Conservation (phyloP, 768 basidiomycete genomes). For the Panaeolus papilionaceus region DNA sequence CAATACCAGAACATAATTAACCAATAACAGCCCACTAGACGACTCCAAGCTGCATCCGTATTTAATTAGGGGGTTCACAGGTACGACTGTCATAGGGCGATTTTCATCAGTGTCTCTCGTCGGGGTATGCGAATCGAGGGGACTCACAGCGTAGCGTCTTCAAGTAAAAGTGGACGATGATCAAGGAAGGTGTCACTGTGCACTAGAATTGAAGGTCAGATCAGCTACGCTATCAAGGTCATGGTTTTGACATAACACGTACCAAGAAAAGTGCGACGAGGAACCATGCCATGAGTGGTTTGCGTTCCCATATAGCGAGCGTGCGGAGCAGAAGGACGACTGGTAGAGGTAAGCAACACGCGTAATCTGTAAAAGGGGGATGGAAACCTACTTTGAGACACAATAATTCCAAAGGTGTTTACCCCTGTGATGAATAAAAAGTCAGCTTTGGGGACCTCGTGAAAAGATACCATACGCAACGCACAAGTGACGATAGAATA, state of each 20-base stretch:
- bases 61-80: neutral
- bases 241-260: neutral
- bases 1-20: neutral
- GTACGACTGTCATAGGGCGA: neutral
- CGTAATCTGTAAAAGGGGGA: neutral
- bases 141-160: neutral
- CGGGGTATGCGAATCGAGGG: too few species aligned
- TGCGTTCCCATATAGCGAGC: constrained; percentile 22
- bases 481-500: neutral
- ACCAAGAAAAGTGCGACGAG: constrained; percentile 20
- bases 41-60: constrained; percentile 1
- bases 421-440: neutral
- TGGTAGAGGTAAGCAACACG: neutral
- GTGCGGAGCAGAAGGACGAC: constrained; percentile 29
- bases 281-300: neutral
- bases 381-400: neutral
- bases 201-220: neutral
- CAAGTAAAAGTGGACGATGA: neutral
- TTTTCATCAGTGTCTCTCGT: neutral
- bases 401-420: constrained; percentile 4
- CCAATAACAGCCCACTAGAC: neutral
- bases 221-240: neutral
- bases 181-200: neutral
- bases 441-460: neutral
- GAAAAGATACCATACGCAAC: neutral